Conservation (phyloP, 2,329 filamentous ascomycete species). For the Arthrobotrys megalospora region DNA sequence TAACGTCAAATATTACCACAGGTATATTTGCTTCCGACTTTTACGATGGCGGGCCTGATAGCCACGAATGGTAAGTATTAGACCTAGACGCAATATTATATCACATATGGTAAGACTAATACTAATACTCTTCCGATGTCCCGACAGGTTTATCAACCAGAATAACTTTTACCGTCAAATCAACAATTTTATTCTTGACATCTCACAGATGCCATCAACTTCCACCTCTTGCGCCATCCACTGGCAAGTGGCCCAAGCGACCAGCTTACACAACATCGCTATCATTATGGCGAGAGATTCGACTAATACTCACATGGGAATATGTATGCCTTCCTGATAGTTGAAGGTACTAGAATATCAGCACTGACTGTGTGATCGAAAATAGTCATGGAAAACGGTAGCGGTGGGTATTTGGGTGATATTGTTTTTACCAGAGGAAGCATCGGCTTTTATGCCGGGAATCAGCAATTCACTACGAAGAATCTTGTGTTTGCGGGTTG, state of each 20-base stretch:
- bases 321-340: constrained; percentile 2
- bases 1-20: constrained; percentile 64
- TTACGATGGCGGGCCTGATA: constrained; percentile 64
- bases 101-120: constrained; percentile 72
- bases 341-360: neutral
- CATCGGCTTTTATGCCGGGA: constrained; percentile 68
- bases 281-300: neutral
- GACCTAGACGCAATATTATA: too few species aligned
- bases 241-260: constrained; percentile 71
- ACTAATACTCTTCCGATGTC: too few species aligned
- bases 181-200: constrained; percentile 74
- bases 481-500: constrained; percentile 72
- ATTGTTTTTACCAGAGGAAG: constrained; percentile 74
- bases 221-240: constrained; percentile 62
- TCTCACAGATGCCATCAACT: constrained; percentile 69
- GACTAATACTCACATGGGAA: constrained; percentile 3
- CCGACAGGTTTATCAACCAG: constrained; percentile 49
- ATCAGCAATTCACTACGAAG: constrained; percentile 71
- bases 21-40: neutral
- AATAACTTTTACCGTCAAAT: constrained; percentile 73
- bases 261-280: constrained; percentile 69
- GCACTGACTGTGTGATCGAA: neutral
- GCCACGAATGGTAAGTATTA: constrained; percentile 71
- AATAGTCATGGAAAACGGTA: constrained; percentile 73
- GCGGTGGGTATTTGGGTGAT: constrained; percentile 51